Evolutionary conservation across 2,329 filamentous ascomycete species (phyloP), one percentile per base, ranked within the genome.

Genomic region (Ophiostoma populinum): DNA sequence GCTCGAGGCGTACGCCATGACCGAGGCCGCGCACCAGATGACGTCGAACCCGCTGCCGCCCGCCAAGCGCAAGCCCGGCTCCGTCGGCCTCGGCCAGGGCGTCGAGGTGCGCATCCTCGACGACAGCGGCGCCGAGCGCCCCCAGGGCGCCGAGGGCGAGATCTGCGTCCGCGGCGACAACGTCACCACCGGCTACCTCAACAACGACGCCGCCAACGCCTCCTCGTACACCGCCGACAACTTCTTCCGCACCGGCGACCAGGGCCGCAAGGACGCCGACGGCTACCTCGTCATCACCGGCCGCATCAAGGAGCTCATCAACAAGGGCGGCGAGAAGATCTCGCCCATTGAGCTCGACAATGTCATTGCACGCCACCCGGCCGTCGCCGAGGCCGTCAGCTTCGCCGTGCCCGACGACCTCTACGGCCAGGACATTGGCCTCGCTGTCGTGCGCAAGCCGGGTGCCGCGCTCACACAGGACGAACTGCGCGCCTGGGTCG

Each of bases 251-350:
- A 92, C 83, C 0, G 83, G 83, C 6, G 83, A 92, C 50, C 81
- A 92, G 55, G 83, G 83, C 33, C 80, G 78, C 57, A 66, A 72
- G 51, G 82, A 92, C 48, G 58, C 70, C 39, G 80, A 90, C 45
- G 80, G 81, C 40, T 92, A 90, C 51, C 61, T 92, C 9, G 66
- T 80, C 49, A 87, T 92, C 55, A 92, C 83, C 0, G 83, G 83
- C n/a, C 67, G 83, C 35, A 92, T 92, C 58, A 92, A 92, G 64
- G 83, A 92, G 57, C 63, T 92, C 35, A 92, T 92, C 62, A 85
- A 85, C 58, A 86, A 87, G 57, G 81, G 79, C 37, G 82, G 82
- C 40, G 82, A 92, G 60, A 90, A 90, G 61, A 90, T 92, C 51
- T 80, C 74, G 45, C 82, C 83, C 1, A 86, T 90, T 37, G 82